These are phyloP conservation scores for Avena eriantha DNA, from an alignment of 176 grass and related monocot genomes.

Conservation along the genomic window DNA sequence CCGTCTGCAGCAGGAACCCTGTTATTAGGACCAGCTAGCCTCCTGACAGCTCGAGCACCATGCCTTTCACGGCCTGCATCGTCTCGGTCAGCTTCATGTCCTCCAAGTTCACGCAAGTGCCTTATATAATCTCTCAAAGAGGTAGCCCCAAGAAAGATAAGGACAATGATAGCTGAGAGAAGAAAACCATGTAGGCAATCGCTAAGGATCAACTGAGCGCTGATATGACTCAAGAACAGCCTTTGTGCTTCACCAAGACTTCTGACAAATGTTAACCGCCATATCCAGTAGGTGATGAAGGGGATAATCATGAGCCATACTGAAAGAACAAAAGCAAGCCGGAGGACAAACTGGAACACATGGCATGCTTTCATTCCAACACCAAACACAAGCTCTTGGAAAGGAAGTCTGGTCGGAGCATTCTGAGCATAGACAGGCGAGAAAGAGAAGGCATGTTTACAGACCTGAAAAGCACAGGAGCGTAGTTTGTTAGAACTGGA, in stretches of 20 bases:
- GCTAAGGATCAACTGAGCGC: slow-evolving; percentile 87
- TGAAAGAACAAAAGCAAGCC: slow-evolving; percentile 95
- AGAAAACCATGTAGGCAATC: slow-evolving; percentile 98
- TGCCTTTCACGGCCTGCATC: slow-evolving; percentile 83
- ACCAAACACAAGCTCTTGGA: slow-evolving; percentile 96
- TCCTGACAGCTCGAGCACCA: slow-evolving; percentile 95
- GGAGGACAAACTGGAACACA: slow-evolving; percentile 88
- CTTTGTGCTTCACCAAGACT: slow-evolving; percentile 91
- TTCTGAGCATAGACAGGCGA: slow-evolving; percentile 88
- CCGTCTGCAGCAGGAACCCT: slow-evolving; percentile 70
- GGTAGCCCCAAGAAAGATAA: slow-evolving; percentile 99
- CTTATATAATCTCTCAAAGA: slow-evolving; percentile 98
- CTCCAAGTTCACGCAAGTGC: slow-evolving; percentile 90
- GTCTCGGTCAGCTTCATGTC: slow-evolving; percentile 89
- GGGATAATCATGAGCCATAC: slow-evolving; percentile 99
- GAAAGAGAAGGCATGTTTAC: slow-evolving; percentile 98
- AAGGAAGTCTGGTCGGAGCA: slow-evolving; percentile 87
- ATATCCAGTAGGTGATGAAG: slow-evolving; percentile 99
- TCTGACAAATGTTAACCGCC: slow-evolving; percentile 90
- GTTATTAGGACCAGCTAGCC: slow-evolving; percentile 76
- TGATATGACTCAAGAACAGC: slow-evolving; percentile 90
- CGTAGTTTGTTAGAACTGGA: slow-evolving; percentile 3
- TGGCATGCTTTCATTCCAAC: slow-evolving; percentile 94
- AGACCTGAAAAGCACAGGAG: slow-evolving; percentile 70
- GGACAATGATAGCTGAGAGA: slow-evolving; percentile 94